Percentiles rank a stretch among this genome's conserved stretches.
These are phyloP conservation scores for Fraxinus sp. DNA, from an alignment of 305 asterid genomes.

Conservation along the genomic window DNA sequence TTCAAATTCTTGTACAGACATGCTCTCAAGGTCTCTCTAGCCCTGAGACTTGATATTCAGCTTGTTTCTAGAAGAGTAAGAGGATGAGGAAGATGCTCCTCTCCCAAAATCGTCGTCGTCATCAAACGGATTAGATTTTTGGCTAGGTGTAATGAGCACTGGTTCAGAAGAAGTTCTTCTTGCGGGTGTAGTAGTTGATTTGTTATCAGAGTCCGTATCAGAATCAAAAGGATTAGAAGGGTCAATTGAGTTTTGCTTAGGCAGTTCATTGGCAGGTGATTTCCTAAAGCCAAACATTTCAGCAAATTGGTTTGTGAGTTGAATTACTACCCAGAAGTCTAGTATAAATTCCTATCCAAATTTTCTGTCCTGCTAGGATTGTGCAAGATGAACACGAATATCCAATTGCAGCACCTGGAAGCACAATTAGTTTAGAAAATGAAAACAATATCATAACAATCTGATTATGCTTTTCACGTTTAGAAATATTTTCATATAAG, in stretches of 20 bases:
- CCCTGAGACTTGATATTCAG: background rate
- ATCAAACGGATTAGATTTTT: background rate
- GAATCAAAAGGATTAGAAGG: constrained; percentile 32
- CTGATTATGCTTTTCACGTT: too few species aligned
- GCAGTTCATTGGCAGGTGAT: constrained; percentile 21
- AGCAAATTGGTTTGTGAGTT: background rate
- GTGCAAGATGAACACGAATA: background rate
- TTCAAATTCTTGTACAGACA: constrained; percentile 83
- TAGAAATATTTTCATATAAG: too few species aligned
- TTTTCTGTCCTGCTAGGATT: background rate
- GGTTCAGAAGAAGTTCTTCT: constrained; percentile 78
- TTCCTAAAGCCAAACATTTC: constrained; percentile 73
- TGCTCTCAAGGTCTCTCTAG: constrained; percentile 50
- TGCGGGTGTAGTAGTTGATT: constrained; percentile 21
- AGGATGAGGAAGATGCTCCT: constrained; percentile 21
- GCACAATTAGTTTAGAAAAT: background rate
- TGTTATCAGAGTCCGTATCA: background rate
- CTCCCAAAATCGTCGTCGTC: constrained; percentile 41
- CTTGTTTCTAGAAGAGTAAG: constrained; percentile 7
- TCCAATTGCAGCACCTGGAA: background rate
- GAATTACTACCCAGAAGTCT: background rate
- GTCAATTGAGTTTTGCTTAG: constrained; percentile 27
- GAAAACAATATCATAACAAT: background rate
- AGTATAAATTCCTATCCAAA: too few species aligned
- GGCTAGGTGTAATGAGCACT: constrained; percentile 32